Evolutionary conservation across 2,329 filamentous ascomycete genomes (phyloP).

Genomic region (Metarhizium sp.): DNA sequence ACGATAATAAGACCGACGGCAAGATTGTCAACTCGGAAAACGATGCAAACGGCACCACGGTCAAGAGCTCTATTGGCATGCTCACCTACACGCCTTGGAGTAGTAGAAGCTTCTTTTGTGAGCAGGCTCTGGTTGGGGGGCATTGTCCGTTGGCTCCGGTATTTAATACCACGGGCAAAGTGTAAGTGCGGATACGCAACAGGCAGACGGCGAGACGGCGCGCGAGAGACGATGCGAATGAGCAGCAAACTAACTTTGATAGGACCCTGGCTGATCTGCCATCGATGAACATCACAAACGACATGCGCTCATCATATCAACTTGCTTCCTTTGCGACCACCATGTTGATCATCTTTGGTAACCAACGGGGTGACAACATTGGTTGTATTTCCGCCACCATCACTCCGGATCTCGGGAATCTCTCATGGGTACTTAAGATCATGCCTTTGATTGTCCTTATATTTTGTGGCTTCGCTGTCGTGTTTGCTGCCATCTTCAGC

Average conservation of each 20-base stretch:
- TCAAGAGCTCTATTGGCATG: slow-evolving; percentile 62
- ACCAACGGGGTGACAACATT: slow-evolving; percentile 51
- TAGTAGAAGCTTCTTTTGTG: slow-evolving; percentile 55
- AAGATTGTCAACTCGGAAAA: slow-evolving; percentile 65
- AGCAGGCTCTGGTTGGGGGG: slow-evolving; percentile 45
- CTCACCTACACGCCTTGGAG: slow-evolving; percentile 66
- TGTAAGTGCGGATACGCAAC: slow-evolving; percentile 9
- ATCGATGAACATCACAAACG: slow-evolving; percentile 62
- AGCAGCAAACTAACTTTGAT: slow-evolving; percentile 5
- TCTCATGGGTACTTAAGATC: slow-evolving; percentile 63
- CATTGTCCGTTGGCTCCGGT: slow-evolving; percentile 67
- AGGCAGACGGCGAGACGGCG: too few relatives aligned
- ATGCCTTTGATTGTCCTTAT: slow-evolving; percentile 71
- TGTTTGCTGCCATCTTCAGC: slow-evolving; percentile 78
- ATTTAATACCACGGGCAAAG: slow-evolving; percentile 39
- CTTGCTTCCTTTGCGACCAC: slow-evolving; percentile 75
- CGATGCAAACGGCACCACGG: slow-evolving; percentile 58
- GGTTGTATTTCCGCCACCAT: slow-evolving; percentile 76
- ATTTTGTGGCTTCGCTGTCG: slow-evolving; percentile 71
- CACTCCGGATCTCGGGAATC: slow-evolving; percentile 69
- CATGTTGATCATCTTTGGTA: slow-evolving; percentile 67
- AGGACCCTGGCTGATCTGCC: slow-evolving; percentile 43
- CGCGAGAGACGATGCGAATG: too few relatives aligned
- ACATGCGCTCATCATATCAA: slow-evolving; percentile 73
- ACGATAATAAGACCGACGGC: slow-evolving; percentile 52